phyloP scores from a whole-genome alignment of 2,329 filamentous ascomycete species.

The Niveomyces coronatus region DNA sequence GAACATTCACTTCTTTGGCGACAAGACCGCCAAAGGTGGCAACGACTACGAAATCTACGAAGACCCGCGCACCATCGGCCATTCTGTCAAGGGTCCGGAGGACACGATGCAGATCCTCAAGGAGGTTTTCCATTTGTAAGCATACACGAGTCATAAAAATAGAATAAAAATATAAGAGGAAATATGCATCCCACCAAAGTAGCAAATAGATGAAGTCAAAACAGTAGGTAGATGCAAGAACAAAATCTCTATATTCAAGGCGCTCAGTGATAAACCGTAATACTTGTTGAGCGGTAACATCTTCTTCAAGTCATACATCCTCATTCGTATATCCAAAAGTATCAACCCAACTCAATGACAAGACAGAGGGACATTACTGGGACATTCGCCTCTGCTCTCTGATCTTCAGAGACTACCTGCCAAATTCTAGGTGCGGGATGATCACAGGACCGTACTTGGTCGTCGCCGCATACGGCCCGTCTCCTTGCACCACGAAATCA shows the following conservation, averaged over 20 bases:
- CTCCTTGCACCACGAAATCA: slow-evolving; percentile 94
- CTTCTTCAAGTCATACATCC: no score
- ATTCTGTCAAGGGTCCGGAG: slow-evolving; percentile 70
- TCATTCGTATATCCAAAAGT: no score
- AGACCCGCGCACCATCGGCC: slow-evolving; percentile 73
- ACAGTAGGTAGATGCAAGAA: background rate
- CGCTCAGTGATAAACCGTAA: no score
- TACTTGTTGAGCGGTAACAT: no score
- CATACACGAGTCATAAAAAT: slow-evolving; percentile 2
- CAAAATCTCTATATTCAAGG: no score
- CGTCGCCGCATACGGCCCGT: slow-evolving; percentile 67
- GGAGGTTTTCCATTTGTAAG: slow-evolving; percentile 65
- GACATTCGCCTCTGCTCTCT: background rate
- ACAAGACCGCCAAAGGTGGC: slow-evolving; percentile 84
- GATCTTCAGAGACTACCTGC: slow-evolving; percentile 33
- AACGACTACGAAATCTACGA: slow-evolving; percentile 94
- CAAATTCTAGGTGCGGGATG: slow-evolving; percentile 75
- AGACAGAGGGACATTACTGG: background rate
- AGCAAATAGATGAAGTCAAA: background rate
- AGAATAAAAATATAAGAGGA: slow-evolving; percentile 2
- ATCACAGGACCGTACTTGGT: slow-evolving; percentile 97
- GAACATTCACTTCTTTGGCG: slow-evolving; percentile 94
- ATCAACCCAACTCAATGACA: background rate
- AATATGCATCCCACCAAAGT: background rate
- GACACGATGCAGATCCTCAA: slow-evolving; percentile 74